These are phyloP conservation scores for Pythium sukuiense DNA, from an alignment of 352 stramenopile species.

Conservation along the genomic window DNA sequence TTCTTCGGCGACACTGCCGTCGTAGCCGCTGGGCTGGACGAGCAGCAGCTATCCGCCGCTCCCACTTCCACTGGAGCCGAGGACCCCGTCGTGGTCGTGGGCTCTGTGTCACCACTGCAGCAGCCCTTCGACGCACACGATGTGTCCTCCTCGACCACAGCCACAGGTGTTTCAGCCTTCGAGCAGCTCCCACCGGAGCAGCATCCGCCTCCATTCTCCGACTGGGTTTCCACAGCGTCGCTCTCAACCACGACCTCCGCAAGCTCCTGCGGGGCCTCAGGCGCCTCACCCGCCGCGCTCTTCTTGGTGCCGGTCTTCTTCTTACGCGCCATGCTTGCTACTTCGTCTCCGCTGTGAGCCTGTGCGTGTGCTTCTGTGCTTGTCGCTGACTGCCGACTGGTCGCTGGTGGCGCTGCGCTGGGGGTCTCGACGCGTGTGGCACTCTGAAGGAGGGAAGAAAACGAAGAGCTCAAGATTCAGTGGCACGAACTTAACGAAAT, in stretches of 20 bases:
- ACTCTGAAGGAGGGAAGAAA: background rate
- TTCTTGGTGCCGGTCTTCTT: background rate
- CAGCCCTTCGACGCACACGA: constrained; percentile 14
- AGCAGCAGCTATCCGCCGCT: constrained; percentile 5
- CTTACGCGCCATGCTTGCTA: background rate
- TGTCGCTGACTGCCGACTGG: background rate
- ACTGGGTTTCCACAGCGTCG: background rate
- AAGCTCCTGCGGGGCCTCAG: background rate
- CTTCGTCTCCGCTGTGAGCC: background rate
- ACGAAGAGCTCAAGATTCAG: constrained; percentile 6
- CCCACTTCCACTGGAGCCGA: background rate
- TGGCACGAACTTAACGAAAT: background rate
- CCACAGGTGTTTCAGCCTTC: background rate
- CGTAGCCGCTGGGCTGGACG: background rate
- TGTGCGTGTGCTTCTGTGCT: background rate
- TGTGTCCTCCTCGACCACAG: background rate
- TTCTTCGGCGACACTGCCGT: constrained; percentile 13
- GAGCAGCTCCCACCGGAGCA: background rate
- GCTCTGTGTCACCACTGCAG: background rate
- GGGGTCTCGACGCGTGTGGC: background rate
- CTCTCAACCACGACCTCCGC: background rate
- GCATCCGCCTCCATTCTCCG: background rate
- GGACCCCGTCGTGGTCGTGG: background rate
- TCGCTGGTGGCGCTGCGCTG: background rate
- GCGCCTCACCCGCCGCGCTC: background rate